Percentiles rank a stretch among this genome's conserved stretches.
Evolutionary conservation across 495 filamentous ascomycete species (phyloP).

Genomic region (Annulohypoxylon bovei): DNA sequence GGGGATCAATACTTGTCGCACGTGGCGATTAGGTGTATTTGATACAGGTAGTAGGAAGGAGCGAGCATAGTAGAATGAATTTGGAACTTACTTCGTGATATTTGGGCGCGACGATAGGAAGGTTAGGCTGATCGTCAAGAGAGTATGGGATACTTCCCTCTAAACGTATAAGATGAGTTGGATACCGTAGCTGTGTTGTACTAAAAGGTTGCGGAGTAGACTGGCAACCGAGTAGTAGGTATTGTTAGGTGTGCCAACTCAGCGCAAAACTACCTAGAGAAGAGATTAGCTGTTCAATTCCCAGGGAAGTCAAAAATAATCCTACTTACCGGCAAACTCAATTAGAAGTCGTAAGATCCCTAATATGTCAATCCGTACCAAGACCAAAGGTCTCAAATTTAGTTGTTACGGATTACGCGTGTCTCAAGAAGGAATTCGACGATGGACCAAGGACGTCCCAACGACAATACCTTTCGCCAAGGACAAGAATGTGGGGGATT

Average conservation of each 20-base stretch:
- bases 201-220: neutral
- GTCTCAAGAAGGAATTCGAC: conserved; percentile 21
- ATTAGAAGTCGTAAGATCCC: neutral
- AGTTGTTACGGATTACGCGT: conserved; percentile 3
- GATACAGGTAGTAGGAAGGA: neutral
- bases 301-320: neutral
- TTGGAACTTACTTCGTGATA: neutral
- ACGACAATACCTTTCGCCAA: conserved; percentile 15
- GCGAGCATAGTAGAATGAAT: neutral
- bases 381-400: conserved; percentile 7
- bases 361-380: conserved; percentile 5
- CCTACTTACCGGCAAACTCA: conserved; percentile 17
- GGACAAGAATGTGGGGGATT: conserved; percentile 3
- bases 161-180: neutral
- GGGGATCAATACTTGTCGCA: neutral
- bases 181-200: conserved; percentile 4
- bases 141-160: neutral
- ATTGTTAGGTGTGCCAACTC: conserved; percentile 7
- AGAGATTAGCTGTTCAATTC: neutral
- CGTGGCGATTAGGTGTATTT: neutral
- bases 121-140: neutral
- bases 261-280: conserved; percentile 6
- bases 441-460: conserved; percentile 19
- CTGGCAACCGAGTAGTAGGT: neutral
- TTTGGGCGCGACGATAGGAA: neutral